Evolutionary conservation across 768 basidiomycete genomes (phyloP).

Genomic region (Leucocoprinus sp.): DNA sequence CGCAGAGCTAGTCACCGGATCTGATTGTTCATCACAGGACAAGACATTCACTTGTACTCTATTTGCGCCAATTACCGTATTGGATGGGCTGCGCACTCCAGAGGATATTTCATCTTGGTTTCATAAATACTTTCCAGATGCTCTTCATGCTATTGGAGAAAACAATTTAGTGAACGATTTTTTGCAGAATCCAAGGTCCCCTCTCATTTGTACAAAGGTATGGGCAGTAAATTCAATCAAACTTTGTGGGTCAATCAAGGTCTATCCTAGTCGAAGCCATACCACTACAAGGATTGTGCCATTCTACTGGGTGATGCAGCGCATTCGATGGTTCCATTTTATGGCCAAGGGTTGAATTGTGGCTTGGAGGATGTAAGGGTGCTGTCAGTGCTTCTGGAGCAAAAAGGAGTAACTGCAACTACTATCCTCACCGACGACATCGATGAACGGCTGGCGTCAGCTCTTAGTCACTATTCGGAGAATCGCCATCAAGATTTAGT

Average conservation of each 20-base stretch:
- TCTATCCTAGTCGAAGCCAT: conserved; percentile 62
- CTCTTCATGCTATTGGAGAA: conserved; percentile 79
- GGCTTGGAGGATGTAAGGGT: conserved; percentile 96
- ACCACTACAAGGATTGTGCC: conserved; percentile 84
- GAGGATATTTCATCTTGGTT: conserved; percentile 68
- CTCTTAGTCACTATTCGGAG: conserved; percentile 72
- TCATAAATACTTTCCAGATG: conserved; percentile 77
- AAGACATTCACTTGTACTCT: conserved; percentile 96
- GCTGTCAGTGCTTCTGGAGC: conserved; percentile 64
- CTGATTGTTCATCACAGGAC: conserved; percentile 47
- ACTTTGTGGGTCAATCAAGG: conserved; percentile 19
- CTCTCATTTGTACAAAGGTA: conserved; percentile 91
- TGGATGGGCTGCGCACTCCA: conserved; percentile 56
- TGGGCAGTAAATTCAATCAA: conserved; percentile 14
- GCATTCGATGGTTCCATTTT: conserved; percentile 98
- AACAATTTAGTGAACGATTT: conserved; percentile 71
- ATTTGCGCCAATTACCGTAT: conserved; percentile 76
- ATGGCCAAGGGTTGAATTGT: conserved; percentile 95
- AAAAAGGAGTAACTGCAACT: conserved; percentile 55
- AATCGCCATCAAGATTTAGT: conserved; percentile 81
- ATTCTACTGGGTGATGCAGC: conserved; percentile 91
- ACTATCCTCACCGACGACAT: conserved; percentile 26
- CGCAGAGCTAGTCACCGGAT: background rate
- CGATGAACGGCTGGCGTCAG: conserved; percentile 54
- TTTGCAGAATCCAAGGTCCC: conserved; percentile 75